phyloP scores from a whole-genome alignment of 371 early-diverging fungal species.

The Mucor irregularis region DNA sequence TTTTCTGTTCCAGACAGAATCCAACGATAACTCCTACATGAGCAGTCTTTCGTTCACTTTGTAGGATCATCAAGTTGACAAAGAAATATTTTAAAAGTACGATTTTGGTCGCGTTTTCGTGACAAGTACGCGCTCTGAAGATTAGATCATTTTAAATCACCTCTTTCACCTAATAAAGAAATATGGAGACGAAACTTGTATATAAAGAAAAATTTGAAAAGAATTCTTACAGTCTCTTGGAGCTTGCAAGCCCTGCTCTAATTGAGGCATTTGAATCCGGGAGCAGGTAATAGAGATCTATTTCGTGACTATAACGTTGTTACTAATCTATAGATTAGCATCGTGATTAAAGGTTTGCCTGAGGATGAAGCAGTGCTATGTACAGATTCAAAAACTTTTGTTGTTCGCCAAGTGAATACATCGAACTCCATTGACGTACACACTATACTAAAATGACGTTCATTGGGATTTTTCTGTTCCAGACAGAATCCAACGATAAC shows the following conservation, averaged over 20 bases:
- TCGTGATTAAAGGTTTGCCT: constrained; percentile 46
- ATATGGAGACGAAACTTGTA: constrained; percentile 22
- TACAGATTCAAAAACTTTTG: constrained; percentile 48
- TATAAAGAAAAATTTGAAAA: constrained; percentile 29
- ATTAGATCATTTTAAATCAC: too few species aligned
- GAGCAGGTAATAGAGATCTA: constrained; percentile 17
- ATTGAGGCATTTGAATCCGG: constrained; percentile 28
- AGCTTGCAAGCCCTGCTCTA: constrained; percentile 23
- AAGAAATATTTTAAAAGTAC: too few species aligned
- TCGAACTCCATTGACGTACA: constrained; percentile 60
- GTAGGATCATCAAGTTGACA: too few species aligned
- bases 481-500: too few species aligned
- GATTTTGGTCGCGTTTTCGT: too few species aligned
- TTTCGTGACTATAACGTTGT: not conserved
- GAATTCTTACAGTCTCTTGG: constrained; percentile 24
- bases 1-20: too few species aligned
- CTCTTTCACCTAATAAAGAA: not conserved
- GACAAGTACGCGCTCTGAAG: too few species aligned
- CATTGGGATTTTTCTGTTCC: too few species aligned
- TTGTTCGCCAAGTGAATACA: constrained; percentile 50
- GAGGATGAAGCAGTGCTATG: constrained; percentile 63
- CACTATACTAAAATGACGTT: too few species aligned
- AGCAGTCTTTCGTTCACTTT: too few species aligned
- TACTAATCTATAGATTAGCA: constrained; percentile 8
- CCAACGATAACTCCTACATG: too few species aligned